Base-by-base conservation (phyloP, 768 basidiomycete species). In the Hypholoma fasciculare region DNA sequence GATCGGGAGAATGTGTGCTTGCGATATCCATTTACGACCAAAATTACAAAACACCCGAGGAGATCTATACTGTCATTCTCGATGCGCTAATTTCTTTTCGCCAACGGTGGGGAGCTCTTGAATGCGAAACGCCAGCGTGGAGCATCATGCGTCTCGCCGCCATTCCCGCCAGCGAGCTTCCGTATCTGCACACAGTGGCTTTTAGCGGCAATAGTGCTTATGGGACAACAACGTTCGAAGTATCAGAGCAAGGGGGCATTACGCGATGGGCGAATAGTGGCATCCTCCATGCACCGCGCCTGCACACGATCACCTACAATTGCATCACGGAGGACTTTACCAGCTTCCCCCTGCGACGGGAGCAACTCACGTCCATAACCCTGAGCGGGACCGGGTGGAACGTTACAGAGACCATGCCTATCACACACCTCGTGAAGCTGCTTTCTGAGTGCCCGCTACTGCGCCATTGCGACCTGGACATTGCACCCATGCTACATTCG, bases 321-420 rank as follows among this genome's bases (percentile, higher is more conserved):
- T 34, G 37, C 36, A 19, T 55, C 13, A 55, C 54, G 3, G 54
- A 55, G 30, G 54, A 55, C 16, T 46, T 46, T n/a, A 43, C 44
- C 5, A 17, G 19, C 36, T 46, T 55, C 30, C 54, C 30, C 5
- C 44, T 55, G 5, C 20, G n/a, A 13, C 36, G 42, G 54, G 27
- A n/a, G 17, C 42, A 55, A 8, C 42, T 55, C 11, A 55, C 54
- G 7, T 26, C 19, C 26, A 51, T 48, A 0, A 40, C 43, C 14
- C 51, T 52, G 11, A 17, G 14, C 38, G 51, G 51, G 5, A 16
- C 42, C 40, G 27, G 17, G 38, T 40, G 51, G 51, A 20, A 23
- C 34, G n/a, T 20, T 9, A 16, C 51, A 17, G 16, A 19, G 26
- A 16, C 48, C 7, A 39, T 52, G n/a, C 7, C 51, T 12, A 23